Percentiles rank a stretch among this genome's conserved stretches.
These are phyloP conservation scores for Lipomyces chichibuensis DNA, from an alignment of 805 yeast species.

Conservation along the genomic window DNA sequence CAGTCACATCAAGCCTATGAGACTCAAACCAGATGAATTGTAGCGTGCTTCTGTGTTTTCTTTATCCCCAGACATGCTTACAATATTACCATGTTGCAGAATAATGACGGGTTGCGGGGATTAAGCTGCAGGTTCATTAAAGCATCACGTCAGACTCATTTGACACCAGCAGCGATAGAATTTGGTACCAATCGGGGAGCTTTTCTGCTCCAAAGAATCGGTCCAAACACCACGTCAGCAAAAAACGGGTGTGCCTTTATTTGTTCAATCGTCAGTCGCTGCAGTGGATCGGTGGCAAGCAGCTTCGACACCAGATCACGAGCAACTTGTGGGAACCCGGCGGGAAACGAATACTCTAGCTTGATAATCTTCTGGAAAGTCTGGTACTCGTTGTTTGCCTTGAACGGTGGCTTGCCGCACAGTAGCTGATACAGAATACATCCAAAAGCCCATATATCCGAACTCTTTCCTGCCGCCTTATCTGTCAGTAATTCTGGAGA, in stretches of 20 bases:
- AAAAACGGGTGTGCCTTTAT: slow-evolving; percentile 77
- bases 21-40: not conserved
- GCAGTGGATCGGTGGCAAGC: slow-evolving; percentile 69
- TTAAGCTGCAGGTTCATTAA: not conserved
- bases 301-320: slow-evolving; percentile 69
- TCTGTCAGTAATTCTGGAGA: slow-evolving; percentile 83
- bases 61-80: not conserved
- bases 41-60: not conserved
- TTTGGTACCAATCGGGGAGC: slow-evolving; percentile 60
- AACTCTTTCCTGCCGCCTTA: slow-evolving; percentile 78
- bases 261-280: slow-evolving; percentile 59
- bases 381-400: slow-evolving; percentile 79
- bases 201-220: slow-evolving; percentile 65
- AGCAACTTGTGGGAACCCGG: slow-evolving; percentile 63
- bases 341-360: slow-evolving; percentile 71
- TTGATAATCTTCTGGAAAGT: slow-evolving; percentile 87
- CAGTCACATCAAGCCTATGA: not conserved
- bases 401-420: slow-evolving; percentile 85
- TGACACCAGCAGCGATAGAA: not conserved
- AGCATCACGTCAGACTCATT: not conserved
- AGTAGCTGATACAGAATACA: slow-evolving; percentile 83
- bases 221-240: slow-evolving; percentile 66
- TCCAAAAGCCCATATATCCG: slow-evolving; percentile 94
- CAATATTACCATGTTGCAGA: not conserved
- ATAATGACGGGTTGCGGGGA: not conserved